Base-by-base conservation (phyloP, 2,329 filamentous ascomycete species). In the Penicillium expansum region DNA sequence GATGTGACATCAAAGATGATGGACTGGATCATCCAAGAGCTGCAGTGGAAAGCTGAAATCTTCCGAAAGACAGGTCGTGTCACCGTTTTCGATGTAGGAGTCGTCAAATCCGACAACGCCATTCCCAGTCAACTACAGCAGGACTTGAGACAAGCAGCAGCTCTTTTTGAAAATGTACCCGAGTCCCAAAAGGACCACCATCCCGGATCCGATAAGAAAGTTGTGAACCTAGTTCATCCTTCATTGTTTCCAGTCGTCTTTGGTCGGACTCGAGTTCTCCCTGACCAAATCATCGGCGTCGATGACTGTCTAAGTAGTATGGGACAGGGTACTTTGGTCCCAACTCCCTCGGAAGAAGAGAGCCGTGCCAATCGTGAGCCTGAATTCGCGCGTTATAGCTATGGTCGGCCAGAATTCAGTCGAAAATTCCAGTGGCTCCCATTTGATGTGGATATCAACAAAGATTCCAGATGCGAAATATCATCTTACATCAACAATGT, bases 151-250 rank as follows among this genome's bases (percentile, higher is more conserved):
- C 64, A 70, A 7, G 80, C 76, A 0, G 80, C 84, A 24, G 68
- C 69, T 1, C 70, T 69, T 0, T 72, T 90, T 1, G 82, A 88
- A 62, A 67, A 82, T 35, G 76, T 84, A 0, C 81, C 0, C 0
- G 81, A 82, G 4, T 49, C 72, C 0, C 48, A 75, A 33, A 83
- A 83, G 63, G 86, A 89, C 68, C 89, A 84, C 79, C 86, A 88
- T 68, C 86, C 86, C 0, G 75, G 79, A 2, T 84, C 82, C 0
- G 74, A 84, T 32, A 69, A 27, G 24, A 27, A 27, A 27, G 24
- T 27, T 27, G 24, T 27, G 24, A 27, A 27, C 24, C 24, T 27
- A 6, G 4, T 27, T 1, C 83, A 90, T 59, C 86, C 86, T 0
- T 89, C 86, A 0, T 60, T 74, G 5, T 76, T 70, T 49, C 73